These are phyloP conservation scores for Rosa multiflora DNA, from an alignment of 306 rosid genomes.

Conservation along the genomic window DNA sequence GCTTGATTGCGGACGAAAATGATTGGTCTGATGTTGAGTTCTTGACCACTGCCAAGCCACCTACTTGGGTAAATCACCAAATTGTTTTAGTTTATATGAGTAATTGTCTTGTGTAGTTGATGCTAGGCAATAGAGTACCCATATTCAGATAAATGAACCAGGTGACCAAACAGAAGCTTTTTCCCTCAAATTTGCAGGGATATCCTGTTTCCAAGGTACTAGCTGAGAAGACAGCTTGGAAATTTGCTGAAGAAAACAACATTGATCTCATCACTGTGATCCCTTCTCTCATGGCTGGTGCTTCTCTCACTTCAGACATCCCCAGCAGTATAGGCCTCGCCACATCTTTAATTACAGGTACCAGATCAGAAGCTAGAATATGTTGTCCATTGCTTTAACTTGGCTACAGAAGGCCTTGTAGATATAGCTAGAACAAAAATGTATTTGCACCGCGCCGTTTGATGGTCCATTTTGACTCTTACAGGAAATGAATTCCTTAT, in stretches of 20 bases:
- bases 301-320: slow-evolving; percentile 62
- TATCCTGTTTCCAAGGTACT: slow-evolving; percentile 68
- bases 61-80: slow-evolving; percentile 60
- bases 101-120: neutral
- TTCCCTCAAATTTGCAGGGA: slow-evolving; percentile 50
- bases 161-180: neutral
- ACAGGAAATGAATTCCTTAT: slow-evolving; percentile 66
- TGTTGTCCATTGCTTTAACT: neutral
- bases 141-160: neutral
- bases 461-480: neutral
- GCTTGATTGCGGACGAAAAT: slow-evolving; percentile 53
- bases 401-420: neutral
- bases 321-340: slow-evolving; percentile 58
- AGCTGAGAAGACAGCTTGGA: slow-evolving; percentile 78
- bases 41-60: slow-evolving; percentile 59
- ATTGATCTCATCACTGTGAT: slow-evolving; percentile 79
- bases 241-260: slow-evolving; percentile 64
- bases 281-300: slow-evolving; percentile 63
- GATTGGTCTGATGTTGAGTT: slow-evolving; percentile 71
- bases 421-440: neutral
- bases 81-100: neutral
- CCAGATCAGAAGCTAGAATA: neutral
- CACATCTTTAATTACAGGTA: slow-evolving; percentile 60
- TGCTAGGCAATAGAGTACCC: neutral
- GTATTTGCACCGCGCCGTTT: neutral